Percentiles rank a stretch among this genome's conserved stretches.
phyloP scores from a whole-genome alignment of 2,329 filamentous ascomycete genomes.

The Niveomyces coronatus region DNA sequence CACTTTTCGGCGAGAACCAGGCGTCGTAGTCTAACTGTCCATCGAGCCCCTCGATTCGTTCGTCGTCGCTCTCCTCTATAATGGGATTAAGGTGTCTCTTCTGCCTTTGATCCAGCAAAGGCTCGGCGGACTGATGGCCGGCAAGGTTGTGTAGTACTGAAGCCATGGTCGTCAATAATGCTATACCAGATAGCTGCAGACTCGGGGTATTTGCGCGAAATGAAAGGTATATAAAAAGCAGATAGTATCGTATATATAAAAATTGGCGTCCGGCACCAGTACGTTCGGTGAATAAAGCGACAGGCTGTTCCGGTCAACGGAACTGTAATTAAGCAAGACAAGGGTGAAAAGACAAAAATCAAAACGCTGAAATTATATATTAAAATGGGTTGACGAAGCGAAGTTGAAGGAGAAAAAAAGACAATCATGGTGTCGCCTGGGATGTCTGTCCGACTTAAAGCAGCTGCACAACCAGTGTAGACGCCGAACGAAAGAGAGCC shows the following conservation, averaged over 20 bases:
- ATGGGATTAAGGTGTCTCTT: conserved; percentile 51
- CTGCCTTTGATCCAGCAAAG: conserved; percentile 46
- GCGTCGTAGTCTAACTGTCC: conserved; percentile 41
- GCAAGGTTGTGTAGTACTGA: conserved; percentile 10
- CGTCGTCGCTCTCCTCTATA: conserved; percentile 45
- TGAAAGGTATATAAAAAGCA: conserved; percentile 5
- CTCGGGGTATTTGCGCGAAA: too few relatives aligned
- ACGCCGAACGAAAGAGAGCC: conserved; percentile 1
- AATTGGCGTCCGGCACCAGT: conserved; percentile 28
- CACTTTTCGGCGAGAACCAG: conserved; percentile 49
- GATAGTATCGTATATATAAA: conserved; percentile 13
- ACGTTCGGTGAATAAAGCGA: conserved; percentile 22
- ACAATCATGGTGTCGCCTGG: conserved; percentile 11
- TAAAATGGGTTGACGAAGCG: conserved; percentile 20
- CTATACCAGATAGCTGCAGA: conserved; percentile 8
- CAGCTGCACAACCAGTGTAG: conserved; percentile 2
- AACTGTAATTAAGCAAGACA: conserved; percentile 16
- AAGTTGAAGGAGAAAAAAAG: conserved; percentile 19
- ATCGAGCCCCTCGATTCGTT: conserved; percentile 4
- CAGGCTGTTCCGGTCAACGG: conserved; percentile 36
- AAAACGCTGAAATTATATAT: conserved; percentile 23
- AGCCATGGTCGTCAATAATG: conserved; percentile 7
- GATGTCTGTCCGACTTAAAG: conserved; percentile 13
- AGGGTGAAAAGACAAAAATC: conserved; percentile 19
- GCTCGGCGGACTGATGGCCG: conserved; percentile 35